Evolutionary conservation across 2,329 filamentous ascomycete species (phyloP), one percentile per base, ranked within the genome.

Genomic region (Paradendryphiella salina): DNA sequence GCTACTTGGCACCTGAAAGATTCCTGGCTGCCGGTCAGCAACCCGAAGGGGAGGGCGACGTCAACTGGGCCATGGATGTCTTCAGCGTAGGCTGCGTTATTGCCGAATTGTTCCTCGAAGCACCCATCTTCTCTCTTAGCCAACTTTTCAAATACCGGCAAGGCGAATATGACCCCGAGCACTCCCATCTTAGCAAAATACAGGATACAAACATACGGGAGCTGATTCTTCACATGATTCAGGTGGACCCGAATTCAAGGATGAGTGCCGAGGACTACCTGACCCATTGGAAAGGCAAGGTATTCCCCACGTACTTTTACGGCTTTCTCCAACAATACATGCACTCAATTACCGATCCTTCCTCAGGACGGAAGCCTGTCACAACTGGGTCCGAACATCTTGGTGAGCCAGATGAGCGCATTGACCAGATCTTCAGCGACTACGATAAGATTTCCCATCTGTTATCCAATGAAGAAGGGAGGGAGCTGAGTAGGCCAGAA

Each of bases 361-460:
- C 88, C 0, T 89, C 90, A 1, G 90, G 90, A 0, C 86, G 88
- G 58, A 85, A 83, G 44, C 82, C 86, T 9, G 81, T 90, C 34
- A 86, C 87, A 8, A 83, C 87, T 1, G 80, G 84, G 9, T 76
- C 80, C 3, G 85, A 83, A 57, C 95, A 92, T 65, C 79, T 92
- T 44, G 88, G 88, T 53, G 91, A 96, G 72, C 86, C 91, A 1
- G 94, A 99, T 72, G 91, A 96, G 60, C 85, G 94, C 34, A 97
- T 99, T 65, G 90, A 97, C 64, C 85, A 91, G 35, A 87, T 99
- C 0, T 97, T 89, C 67, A 85, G 89, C 61, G 94, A 99, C 67
- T 97, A 96, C 74, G 94, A 99, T 72, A 99, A 97, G 72, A 96
- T 99, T 44, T 91, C 93, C 0, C 96, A 95, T 68, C 95, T 96